These are phyloP conservation scores for Colletotrichum theobromicola DNA, from an alignment of 2,329 filamentous ascomycete genomes.

Conservation along the genomic window DNA sequence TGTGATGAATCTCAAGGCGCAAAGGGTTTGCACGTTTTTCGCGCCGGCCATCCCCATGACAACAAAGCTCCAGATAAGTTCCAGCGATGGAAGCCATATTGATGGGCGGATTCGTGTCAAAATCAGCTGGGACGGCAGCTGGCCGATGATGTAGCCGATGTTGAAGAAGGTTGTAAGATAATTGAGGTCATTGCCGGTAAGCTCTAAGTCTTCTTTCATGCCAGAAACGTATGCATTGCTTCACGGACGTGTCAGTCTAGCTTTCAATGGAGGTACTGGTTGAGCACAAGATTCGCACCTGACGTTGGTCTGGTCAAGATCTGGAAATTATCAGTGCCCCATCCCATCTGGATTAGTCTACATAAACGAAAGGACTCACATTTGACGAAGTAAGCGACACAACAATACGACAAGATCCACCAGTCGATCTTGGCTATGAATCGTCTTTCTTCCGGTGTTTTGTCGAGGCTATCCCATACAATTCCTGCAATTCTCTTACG, in stretches of 20 bases:
- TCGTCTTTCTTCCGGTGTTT: slow-evolving; percentile 34
- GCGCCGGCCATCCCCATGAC: slow-evolving; percentile 43
- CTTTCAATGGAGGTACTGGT: background rate
- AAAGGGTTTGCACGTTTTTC: slow-evolving; percentile 40
- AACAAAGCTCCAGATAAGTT: slow-evolving; percentile 35
- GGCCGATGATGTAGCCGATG: slow-evolving; percentile 61
- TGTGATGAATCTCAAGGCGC: slow-evolving; percentile 47
- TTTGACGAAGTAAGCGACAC: slow-evolving; percentile 43
- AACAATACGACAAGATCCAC: slow-evolving; percentile 40
- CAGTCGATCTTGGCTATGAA: slow-evolving; percentile 38
- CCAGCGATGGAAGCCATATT: slow-evolving; percentile 43
- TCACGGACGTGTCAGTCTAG: slow-evolving; percentile 15
- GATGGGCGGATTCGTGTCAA: slow-evolving; percentile 44
- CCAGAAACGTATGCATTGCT: slow-evolving; percentile 46
- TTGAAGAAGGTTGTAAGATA: slow-evolving; percentile 60
- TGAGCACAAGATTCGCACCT: background rate
- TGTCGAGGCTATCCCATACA: slow-evolving; percentile 38
- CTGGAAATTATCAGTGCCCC: background rate
- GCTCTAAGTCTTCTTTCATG: slow-evolving; percentile 56
- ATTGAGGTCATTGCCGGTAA: slow-evolving; percentile 61
- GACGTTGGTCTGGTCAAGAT: slow-evolving; percentile 37
- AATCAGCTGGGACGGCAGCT: slow-evolving; percentile 42
- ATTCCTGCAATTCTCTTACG: slow-evolving; percentile 25
- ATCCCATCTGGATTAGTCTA: background rate
- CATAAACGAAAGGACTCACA: slow-evolving; percentile 2